These are phyloP conservation scores for Venturia pyrina DNA, from an alignment of 2,329 filamentous ascomycete genomes.

Conservation along the genomic window DNA sequence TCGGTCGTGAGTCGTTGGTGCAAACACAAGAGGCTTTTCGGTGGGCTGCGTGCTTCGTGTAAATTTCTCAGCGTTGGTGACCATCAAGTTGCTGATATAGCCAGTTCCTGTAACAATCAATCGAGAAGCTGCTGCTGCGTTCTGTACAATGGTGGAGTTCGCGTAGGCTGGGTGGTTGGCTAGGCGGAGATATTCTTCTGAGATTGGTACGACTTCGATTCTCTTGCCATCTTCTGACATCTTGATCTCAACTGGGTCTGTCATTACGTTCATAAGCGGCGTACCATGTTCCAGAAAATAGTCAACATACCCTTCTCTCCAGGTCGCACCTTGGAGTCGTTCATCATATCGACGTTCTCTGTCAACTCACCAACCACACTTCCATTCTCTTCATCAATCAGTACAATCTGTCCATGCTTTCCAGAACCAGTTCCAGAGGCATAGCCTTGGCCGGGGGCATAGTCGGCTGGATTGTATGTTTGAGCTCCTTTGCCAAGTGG, in stretches of 20 bases:
- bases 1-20: conserved; percentile 70
- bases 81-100: conserved; percentile 67
- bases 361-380: conserved; percentile 88
- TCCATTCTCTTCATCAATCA: conserved; percentile 92
- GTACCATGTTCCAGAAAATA: not conserved
- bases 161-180: conserved; percentile 85
- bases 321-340: conserved; percentile 63
- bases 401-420: conserved; percentile 66
- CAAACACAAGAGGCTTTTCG: conserved; percentile 76
- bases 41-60: conserved; percentile 69
- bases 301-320: conserved; percentile 74
- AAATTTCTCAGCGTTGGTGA: conserved; percentile 69
- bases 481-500: conserved; percentile 23
- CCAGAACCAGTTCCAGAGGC: conserved; percentile 31
- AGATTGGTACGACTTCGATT: conserved; percentile 58
- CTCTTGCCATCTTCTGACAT: conserved; percentile 60
- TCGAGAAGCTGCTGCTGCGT: conserved; percentile 78
- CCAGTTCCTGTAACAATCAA: conserved; percentile 83
- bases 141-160: conserved; percentile 75
- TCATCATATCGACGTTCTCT: conserved; percentile 69
- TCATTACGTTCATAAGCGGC: conserved; percentile 17
- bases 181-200: conserved; percentile 63
- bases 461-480: conserved; percentile 72
- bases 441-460: conserved; percentile 70
- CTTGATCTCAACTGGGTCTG: conserved; percentile 71